phyloP scores from a whole-genome alignment of 1,139 yeast species.

The Yamadazyma friedrichii region DNA sequence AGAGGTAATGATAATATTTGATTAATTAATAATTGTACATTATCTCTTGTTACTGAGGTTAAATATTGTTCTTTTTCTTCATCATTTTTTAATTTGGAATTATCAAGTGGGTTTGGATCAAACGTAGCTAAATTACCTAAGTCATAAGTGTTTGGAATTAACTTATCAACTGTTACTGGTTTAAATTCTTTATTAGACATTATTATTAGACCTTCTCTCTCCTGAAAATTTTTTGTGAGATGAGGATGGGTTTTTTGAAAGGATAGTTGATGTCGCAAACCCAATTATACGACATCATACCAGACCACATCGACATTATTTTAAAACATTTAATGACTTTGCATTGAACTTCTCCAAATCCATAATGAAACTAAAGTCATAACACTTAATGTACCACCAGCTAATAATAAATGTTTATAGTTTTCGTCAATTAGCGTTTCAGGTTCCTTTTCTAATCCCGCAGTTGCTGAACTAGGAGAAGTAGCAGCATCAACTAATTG shows the following conservation, averaged over 20 bases:
- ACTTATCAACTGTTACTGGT: constrained; percentile 85
- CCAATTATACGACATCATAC: background rate
- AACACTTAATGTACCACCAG: constrained; percentile 67
- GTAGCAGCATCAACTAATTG: constrained; percentile 89
- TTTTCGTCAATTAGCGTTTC: constrained; percentile 46
- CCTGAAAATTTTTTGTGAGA: constrained; percentile 4
- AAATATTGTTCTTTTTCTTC: constrained; percentile 64
- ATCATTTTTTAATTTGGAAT: constrained; percentile 49
- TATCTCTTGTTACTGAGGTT: constrained; percentile 78
- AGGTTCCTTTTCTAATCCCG: constrained; percentile 72
- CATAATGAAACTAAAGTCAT: constrained; percentile 59
- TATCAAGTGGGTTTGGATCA: constrained; percentile 80
- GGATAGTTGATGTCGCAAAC: background rate
- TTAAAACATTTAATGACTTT: constrained; percentile 13
- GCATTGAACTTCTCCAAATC: constrained; percentile 52
- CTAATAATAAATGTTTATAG: constrained; percentile 50
- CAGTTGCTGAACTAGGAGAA: constrained; percentile 74
- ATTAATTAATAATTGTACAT: constrained; percentile 85
- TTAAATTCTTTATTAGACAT: constrained; percentile 40
- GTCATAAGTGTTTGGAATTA: constrained; percentile 82
- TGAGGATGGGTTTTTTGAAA: constrained; percentile 1
- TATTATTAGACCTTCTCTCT: background rate
- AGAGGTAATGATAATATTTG: constrained; percentile 89
- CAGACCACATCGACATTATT: background rate
- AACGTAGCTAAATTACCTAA: constrained; percentile 85